Conservation (phyloP, 1,284 basidiomycete species). For the Coniophora puteana region DNA sequence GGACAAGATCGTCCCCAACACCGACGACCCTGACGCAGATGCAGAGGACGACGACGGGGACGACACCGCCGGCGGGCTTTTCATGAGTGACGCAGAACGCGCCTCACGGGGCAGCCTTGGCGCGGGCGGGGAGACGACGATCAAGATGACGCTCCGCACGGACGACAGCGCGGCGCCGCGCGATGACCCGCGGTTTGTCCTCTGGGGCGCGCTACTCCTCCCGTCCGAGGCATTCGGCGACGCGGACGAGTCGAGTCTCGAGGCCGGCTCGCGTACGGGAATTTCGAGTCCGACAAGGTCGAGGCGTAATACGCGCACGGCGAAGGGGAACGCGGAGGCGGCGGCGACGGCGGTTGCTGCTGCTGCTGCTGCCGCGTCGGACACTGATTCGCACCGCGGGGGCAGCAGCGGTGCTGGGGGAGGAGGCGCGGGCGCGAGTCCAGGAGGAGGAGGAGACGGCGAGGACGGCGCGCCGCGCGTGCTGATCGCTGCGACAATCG, state of each 20-base stretch:
- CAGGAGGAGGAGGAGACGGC: slow-evolving; percentile 14
- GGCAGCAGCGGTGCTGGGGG: slow-evolving; percentile 21
- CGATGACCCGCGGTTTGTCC: slow-evolving; percentile 83
- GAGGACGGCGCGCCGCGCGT: slow-evolving; percentile 36
- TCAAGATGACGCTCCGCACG: slow-evolving; percentile 60
- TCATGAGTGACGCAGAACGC: too few species aligned
- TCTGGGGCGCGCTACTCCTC: slow-evolving; percentile 71
- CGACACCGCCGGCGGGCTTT: slow-evolving; percentile 24
- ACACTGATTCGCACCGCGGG: slow-evolving; percentile 20
- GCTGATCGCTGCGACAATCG: slow-evolving; percentile 81
- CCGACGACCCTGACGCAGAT: too few species aligned
- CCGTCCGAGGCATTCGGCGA: slow-evolving; percentile 24
- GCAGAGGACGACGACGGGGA: too few species aligned
- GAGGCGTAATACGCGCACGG: slow-evolving; percentile 28
- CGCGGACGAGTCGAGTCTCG: slow-evolving; percentile 44
- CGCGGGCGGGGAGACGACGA: slow-evolving; percentile 52
- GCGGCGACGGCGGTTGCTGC: slow-evolving; percentile 14
- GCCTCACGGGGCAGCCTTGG: too few species aligned
- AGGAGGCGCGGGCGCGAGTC: slow-evolving; percentile 30
- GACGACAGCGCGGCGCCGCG: slow-evolving; percentile 67
- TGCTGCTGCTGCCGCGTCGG: slow-evolving; percentile 22
- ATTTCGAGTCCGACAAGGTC: slow-evolving; percentile 38
- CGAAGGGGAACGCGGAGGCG: neutral
- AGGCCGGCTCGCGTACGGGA: slow-evolving; percentile 48
- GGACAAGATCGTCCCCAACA: slow-evolving; percentile 50